Conservation (phyloP, 2,329 filamentous ascomycete species). For the Alternaria ventricosa region DNA sequence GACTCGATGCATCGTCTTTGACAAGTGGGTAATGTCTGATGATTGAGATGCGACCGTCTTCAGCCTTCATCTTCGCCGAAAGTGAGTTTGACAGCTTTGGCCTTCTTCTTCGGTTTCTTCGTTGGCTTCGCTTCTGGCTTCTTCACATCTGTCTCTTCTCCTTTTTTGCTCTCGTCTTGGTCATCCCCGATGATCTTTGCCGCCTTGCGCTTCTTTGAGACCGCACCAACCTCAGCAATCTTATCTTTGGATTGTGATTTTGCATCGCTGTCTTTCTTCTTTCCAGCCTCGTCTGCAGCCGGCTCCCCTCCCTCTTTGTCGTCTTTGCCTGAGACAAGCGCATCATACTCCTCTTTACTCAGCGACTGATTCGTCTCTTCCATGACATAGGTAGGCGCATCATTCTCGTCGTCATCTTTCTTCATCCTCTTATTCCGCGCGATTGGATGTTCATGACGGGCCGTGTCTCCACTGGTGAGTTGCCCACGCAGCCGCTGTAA, state of each 20-base stretch:
- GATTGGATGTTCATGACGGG: constrained; percentile 53
- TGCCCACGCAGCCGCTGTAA: constrained; percentile 58
- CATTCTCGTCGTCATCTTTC: constrained; percentile 74
- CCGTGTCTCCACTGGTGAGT: constrained; percentile 59
- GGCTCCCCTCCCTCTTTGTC: constrained; percentile 11
- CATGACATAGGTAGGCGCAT: constrained; percentile 76
- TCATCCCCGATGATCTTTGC: constrained; percentile 45
- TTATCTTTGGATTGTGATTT: constrained; percentile 33
- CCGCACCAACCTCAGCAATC: constrained; percentile 42
- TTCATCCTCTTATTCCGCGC: constrained; percentile 54
- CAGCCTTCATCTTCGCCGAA: constrained; percentile 45
- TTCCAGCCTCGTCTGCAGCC: constrained; percentile 9
- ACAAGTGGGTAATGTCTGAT: not conserved
- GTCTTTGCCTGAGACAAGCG: constrained; percentile 47
- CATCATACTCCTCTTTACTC: constrained; percentile 59
- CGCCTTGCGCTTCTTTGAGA: constrained; percentile 47
- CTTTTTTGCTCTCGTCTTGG: constrained; percentile 23
- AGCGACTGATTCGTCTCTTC: constrained; percentile 71
- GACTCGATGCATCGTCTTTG: not conserved
- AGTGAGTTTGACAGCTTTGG: constrained; percentile 46
- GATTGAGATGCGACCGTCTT: not conserved
- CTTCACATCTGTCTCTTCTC: constrained; percentile 15
- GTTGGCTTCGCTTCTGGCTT: constrained; percentile 19
- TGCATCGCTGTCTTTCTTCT: constrained; percentile 7
- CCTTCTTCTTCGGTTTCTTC: constrained; percentile 47